Evolutionary conservation across 225 moss, liverwort and hornwort species (phyloP).

Genomic region (Climacium dendroides): DNA sequence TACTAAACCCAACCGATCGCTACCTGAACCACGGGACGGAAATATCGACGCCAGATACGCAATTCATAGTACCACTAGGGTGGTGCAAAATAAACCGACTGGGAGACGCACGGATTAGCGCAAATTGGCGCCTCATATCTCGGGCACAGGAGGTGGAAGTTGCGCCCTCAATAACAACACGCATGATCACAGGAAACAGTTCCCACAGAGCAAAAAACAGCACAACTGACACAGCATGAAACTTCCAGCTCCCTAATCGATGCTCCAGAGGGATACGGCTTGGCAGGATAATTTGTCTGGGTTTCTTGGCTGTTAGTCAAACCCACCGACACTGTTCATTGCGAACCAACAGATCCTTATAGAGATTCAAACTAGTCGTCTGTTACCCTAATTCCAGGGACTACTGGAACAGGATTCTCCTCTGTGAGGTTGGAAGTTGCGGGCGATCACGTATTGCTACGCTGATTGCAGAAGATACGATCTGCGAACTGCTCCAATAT

Average conservation of each 20-base stretch:
- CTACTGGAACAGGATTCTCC: too few relatives aligned
- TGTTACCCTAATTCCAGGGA: not conserved
- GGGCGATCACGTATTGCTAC: accelerated
- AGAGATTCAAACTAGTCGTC: accelerated
- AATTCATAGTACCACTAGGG: not conserved
- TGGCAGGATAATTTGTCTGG: accelerated
- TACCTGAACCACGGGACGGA: not conserved
- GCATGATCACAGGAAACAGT: not conserved
- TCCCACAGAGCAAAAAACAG: not conserved
- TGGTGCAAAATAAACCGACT: not conserved
- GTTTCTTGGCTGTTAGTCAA: accelerated
- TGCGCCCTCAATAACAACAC: too few relatives aligned
- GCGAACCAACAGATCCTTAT: accelerated
- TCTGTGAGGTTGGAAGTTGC: too few relatives aligned
- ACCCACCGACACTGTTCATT: accelerated
- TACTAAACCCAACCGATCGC: not conserved
- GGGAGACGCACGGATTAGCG: not conserved
- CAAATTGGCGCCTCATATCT: not conserved
- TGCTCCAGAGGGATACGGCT: not conserved
- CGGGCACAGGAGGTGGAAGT: not conserved
- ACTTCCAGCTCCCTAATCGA: too few relatives aligned
- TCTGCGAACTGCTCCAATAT: accelerated
- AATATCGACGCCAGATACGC: not conserved
- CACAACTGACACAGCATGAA: not conserved
- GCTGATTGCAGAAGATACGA: not conserved